Evolutionary conservation across 768 basidiomycete genomes (phyloP), one percentile per base, ranked within the genome.

Genomic region (Sarcomyxa edulis): DNA sequence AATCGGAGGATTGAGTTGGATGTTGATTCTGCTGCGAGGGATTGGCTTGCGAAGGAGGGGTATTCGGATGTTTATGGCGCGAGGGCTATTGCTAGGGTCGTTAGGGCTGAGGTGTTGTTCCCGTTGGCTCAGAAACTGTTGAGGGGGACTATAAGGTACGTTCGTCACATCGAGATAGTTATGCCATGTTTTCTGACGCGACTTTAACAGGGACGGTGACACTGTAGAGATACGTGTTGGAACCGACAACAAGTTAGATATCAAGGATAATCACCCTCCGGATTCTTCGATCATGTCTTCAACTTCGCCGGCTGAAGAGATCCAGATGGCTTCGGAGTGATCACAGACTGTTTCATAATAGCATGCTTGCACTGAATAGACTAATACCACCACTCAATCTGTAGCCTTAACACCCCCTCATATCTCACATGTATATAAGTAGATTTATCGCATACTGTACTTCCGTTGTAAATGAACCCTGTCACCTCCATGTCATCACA

Each of bases 31-130:
- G 61, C 59, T 1, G 82, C 87, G 2, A 66, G 65, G 20, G 62
- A 71, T 4, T 87, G 83, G 84, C 69, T 96, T 4, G 85, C 80
- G 0, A 53, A 72, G 41, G 71, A 78, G 32, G 92, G 92, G 0
- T 93, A 88, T 55, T 92, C 88, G 3, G 78, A 87, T 32, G 59
- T 81, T 18, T 94, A 93, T 56, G 92, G 92, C 16, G 92, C 92
- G 0, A 71, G 92, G 22, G 85, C 89, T 5, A 88, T 95, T 39
- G 87, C 87, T 6, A 65, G 92, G n/a, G 78, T 92, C 14, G 86
- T 95, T 4, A 68, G 87, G 36, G 82, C 81, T 36, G 77, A 84
- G 48, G 83, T 96, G 7, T 59, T 91, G 30, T 87, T 87, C 65
- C 86, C 84, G 16, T 64, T 95, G 14, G 91, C 92, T 0, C 78